A percentile compares a stretch with the other conserved stretches of the same genome.
phyloP scores from a whole-genome alignment of 2,329 filamentous ascomycete genomes.

The Cladosporium sp. region DNA sequence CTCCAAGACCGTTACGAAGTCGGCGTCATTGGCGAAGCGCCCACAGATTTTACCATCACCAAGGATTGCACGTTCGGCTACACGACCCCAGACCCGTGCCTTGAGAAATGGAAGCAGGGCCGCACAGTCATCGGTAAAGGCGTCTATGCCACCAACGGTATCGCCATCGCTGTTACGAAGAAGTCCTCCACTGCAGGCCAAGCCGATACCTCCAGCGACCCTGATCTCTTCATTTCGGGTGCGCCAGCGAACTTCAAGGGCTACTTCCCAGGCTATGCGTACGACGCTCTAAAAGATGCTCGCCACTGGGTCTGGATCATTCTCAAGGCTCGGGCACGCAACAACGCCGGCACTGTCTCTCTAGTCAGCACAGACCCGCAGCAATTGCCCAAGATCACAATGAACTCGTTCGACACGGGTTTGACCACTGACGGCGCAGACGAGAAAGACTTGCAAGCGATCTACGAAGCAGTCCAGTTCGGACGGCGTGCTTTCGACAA shows the following conservation, averaged over 20 bases:
- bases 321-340: slow-evolving; percentile 63
- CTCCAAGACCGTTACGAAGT: slow-evolving; percentile 61
- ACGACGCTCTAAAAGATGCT: slow-evolving; percentile 44
- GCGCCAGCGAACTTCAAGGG: slow-evolving; percentile 55
- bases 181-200: slow-evolving; percentile 42
- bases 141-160: slow-evolving; percentile 52
- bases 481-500: slow-evolving; percentile 44
- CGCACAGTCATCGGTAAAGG: slow-evolving; percentile 39
- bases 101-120: slow-evolving; percentile 44
- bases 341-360: slow-evolving; percentile 42
- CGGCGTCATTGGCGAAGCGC: slow-evolving; percentile 48
- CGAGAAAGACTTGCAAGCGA: slow-evolving; percentile 49
- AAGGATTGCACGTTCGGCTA: slow-evolving; percentile 43
- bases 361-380: slow-evolving; percentile 29
- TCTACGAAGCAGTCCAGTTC: slow-evolving; percentile 57
- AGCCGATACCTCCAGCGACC: slow-evolving; percentile 47
- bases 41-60: slow-evolving; percentile 38
- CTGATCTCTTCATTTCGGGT: slow-evolving; percentile 56
- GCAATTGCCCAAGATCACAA: slow-evolving; percentile 20
- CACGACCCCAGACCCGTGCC: slow-evolving; percentile 41
- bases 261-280: slow-evolving; percentile 55
- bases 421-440: slow-evolving; percentile 16
- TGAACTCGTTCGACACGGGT: slow-evolving; percentile 26
- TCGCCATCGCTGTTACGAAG: slow-evolving; percentile 51
- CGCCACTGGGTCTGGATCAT: slow-evolving; percentile 52